Percentiles rank a stretch among this genome's conserved stretches.
phyloP scores from a whole-genome alignment of 2,329 filamentous ascomycete genomes.

The Dothiorella sarmentorum region DNA sequence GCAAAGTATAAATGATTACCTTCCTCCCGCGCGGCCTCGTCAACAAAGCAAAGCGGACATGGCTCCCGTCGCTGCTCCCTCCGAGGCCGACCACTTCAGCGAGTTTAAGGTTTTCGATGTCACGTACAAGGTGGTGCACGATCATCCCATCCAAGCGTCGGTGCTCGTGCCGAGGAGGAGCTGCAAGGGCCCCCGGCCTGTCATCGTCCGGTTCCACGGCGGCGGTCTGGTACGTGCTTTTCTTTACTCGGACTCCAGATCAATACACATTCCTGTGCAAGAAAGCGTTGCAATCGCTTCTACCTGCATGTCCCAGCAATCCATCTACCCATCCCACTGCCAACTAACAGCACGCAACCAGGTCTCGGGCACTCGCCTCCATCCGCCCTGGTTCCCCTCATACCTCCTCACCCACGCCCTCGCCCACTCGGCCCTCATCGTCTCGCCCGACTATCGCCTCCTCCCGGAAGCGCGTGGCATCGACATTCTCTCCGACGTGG shows the following conservation, averaged over 20 bases:
- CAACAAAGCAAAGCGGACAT: too few relatives aligned
- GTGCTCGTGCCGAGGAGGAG: conserved; percentile 41
- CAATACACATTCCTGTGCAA: conserved; percentile 4
- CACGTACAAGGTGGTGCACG: conserved; percentile 41
- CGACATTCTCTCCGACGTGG: conserved; percentile 48
- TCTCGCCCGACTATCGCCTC: conserved; percentile 51
- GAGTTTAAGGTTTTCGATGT: conserved; percentile 40
- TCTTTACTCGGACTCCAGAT: neutral
- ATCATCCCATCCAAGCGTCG: conserved; percentile 37
- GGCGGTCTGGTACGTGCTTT: conserved; percentile 39
- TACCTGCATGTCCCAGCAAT: too few relatives aligned
- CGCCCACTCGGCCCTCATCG: conserved; percentile 42
- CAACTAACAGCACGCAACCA: conserved; percentile 15
- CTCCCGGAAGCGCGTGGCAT: conserved; percentile 47
- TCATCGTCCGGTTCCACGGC: conserved; percentile 45
- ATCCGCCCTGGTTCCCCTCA: conserved; percentile 29
- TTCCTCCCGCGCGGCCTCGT: too few relatives aligned
- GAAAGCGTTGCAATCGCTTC: too few relatives aligned
- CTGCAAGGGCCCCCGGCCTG: conserved; percentile 27
- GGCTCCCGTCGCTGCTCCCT: neutral
- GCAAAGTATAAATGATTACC: neutral
- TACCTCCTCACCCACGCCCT: conserved; percentile 40
- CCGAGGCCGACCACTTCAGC: conserved; percentile 25
- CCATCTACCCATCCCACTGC: neutral
- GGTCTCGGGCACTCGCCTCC: conserved; percentile 29